Evolutionary conservation across 306 rosid species (phyloP), one percentile per base, ranked within the genome.

Genomic region (Vicia sativa): DNA sequence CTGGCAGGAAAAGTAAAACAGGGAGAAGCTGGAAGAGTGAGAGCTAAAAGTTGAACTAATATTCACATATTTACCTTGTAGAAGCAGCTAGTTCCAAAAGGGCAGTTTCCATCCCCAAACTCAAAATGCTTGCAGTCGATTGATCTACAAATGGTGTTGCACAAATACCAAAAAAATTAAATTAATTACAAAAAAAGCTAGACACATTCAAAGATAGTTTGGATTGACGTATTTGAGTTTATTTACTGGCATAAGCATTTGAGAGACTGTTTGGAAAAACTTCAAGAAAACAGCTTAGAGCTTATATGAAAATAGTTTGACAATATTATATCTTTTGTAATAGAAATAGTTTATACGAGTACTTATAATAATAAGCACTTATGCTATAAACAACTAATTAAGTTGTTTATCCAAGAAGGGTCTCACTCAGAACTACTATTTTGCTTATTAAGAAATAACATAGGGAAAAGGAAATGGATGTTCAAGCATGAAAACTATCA

Each of bases 41-140:
- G 19, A 9, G 14, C 31, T 18, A 6, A 13, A 53, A 65, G 19
- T 26, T 65, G 15, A 14, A 65, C 14, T 43, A 65, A 50, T n/a
- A 63, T 29, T 55, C 34, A 53, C 35, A 42, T 15, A 67, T 73
- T 57, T 88, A 93, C 98, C 98, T 85, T 95, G 83, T 95, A 95
- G 83, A 95, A 95, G 76, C 99, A 95, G 72, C 97, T 95, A 55
- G 86, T 80, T 57, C 99, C 99, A 39, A 95, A 95, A 31, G 99
- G 99, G 83, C 99, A 88, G 86, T 75, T 90, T 75, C 97, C 97
- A 68, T 90, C 83, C 35, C 99, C 99, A 80, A 95, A 90, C 82
- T 88, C 95, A 25, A 95, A 95, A 84, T 95, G 99, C 81, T 84
- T 95, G 90, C 99, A 95, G 78, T 95, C 97, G 52, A 95, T 95